Evolutionary conservation across 805 yeast species (phyloP), one percentile per base, ranked within the genome.

Genomic region (Lipomyces lipofer): DNA sequence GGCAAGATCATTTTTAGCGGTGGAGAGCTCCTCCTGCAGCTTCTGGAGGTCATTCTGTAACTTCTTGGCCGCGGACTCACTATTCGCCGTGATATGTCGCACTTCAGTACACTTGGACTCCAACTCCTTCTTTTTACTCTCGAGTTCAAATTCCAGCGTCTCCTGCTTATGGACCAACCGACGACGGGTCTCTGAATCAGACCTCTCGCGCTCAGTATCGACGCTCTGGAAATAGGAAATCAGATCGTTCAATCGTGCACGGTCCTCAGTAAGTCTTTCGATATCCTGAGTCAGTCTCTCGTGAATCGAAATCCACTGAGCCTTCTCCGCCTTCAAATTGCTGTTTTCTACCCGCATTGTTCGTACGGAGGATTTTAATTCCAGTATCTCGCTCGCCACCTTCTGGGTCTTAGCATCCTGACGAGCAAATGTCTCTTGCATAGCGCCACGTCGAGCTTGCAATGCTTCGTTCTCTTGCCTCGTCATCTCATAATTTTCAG

Each of bases 31-130:
- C 10, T 71, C 67, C 48, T 76, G 73, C 30, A 86, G 69, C 17
- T 76, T 72, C 51, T 83, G 85, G n/a, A n/a, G n/a, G n/a, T 83
- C 83, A 46, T 78, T 81, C 72, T 85, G 78, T 69, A 76, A 75
- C 49, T 82, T 78, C 46, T 74, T 77, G 39, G 81, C 73, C 44
- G 80, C 85, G 2, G 78, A 67, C 56, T 85, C 89, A 57, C 76
- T 81, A 3, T 83, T 73, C 27, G 78, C 72, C 15, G 79, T 66
- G n/a, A 74, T 64, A 9, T 78, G 74, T 51, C 76, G 76, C 42
- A 82, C 74, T 59, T 86, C 91, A 53, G 76, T 70, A 24, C 67
- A 67, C 42, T 75, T 77, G 22, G 77, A 74, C 2, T 73, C 75
- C 30, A 84, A 68, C 54, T 75, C 79, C 5, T 73, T 70, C 62